phyloP scores from a whole-genome alignment of 306 rosid genomes.

The Quercus alba region DNA sequence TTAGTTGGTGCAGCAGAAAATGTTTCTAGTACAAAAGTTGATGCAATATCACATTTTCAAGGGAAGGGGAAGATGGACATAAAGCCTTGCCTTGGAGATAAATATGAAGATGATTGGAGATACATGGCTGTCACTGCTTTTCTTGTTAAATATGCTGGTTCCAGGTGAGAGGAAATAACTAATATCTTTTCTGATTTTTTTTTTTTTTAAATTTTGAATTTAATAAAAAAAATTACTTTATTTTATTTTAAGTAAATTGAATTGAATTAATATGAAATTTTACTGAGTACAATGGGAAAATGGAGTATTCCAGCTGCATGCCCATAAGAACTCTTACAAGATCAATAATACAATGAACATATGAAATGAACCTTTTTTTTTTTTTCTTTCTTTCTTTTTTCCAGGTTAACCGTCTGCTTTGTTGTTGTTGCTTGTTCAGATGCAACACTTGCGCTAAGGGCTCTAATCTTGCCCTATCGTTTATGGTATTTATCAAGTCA shows the following conservation, averaged over 20 bases:
- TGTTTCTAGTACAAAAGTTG: slow-evolving; percentile 27
- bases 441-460: slow-evolving; percentile 78
- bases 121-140: slow-evolving; percentile 92
- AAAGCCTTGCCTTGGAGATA: slow-evolving; percentile 34
- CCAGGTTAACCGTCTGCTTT: slow-evolving; percentile 90
- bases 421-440: slow-evolving; percentile 87
- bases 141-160: slow-evolving; percentile 71
- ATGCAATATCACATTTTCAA: slow-evolving; percentile 26
- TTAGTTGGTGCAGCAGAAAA: slow-evolving; percentile 27
- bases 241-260: no score
- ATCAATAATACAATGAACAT: no score
- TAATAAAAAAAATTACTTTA: slow-evolving; percentile 7
- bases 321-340: no score
- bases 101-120: slow-evolving; percentile 94
- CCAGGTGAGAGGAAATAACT: slow-evolving; percentile 54
- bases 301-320: no score
- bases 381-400: slow-evolving; percentile 19
- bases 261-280: no score
- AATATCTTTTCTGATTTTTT: slow-evolving; percentile 6
- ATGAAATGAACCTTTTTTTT: not conserved
- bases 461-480: slow-evolving; percentile 79
- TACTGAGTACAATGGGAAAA: no score
- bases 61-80: slow-evolving; percentile 38
- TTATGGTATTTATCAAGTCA: slow-evolving; percentile 57
- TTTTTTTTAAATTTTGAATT: not conserved